These are phyloP conservation scores for Clonostachys sp. DNA, from an alignment of 2,329 filamentous ascomycete genomes.

Conservation along the genomic window DNA sequence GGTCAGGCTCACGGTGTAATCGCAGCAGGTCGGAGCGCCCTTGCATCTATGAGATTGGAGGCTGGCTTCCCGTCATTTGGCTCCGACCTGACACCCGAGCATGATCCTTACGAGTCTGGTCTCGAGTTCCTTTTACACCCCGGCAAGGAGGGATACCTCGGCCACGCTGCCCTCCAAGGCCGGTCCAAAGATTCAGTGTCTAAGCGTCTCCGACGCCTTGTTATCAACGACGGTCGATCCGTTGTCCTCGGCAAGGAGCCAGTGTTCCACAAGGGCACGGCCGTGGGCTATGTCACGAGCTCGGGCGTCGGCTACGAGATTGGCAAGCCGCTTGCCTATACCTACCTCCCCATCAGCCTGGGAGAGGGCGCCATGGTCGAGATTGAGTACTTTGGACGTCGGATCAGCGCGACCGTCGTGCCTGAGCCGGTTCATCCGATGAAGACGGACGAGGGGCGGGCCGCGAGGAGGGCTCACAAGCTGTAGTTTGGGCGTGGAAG, in stretches of 20 bases:
- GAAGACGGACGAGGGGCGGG: not conserved
- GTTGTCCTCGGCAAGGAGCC: constrained; percentile 60
- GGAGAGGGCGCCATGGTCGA: constrained; percentile 45
- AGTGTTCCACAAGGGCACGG: constrained; percentile 40
- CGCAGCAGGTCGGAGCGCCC: constrained; percentile 52
- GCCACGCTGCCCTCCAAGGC: constrained; percentile 40
- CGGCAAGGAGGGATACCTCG: constrained; percentile 48
- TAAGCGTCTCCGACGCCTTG: constrained; percentile 41
- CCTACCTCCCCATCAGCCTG: constrained; percentile 45
- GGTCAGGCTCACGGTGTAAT: constrained; percentile 51
- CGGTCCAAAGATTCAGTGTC: constrained; percentile 25
- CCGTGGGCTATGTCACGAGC: constrained; percentile 54
- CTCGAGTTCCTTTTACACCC: constrained; percentile 43
- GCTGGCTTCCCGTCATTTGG: constrained; percentile 55
- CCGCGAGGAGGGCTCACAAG: not conserved
- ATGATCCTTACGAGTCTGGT: constrained; percentile 56
- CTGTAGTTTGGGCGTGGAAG: not conserved
- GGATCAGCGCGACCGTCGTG: constrained; percentile 47
- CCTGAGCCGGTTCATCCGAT: constrained; percentile 29
- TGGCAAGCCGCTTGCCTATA: constrained; percentile 53
- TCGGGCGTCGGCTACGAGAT: constrained; percentile 57
- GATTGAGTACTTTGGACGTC: constrained; percentile 56
- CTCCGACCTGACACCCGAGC: constrained; percentile 55
- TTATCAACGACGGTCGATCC: constrained; percentile 49
- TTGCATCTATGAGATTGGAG: constrained; percentile 54